Evolutionary conservation across 2,329 filamentous ascomycete species (phyloP), one percentile per base, ranked within the genome.

Genomic region (Nemania bipapillata): DNA sequence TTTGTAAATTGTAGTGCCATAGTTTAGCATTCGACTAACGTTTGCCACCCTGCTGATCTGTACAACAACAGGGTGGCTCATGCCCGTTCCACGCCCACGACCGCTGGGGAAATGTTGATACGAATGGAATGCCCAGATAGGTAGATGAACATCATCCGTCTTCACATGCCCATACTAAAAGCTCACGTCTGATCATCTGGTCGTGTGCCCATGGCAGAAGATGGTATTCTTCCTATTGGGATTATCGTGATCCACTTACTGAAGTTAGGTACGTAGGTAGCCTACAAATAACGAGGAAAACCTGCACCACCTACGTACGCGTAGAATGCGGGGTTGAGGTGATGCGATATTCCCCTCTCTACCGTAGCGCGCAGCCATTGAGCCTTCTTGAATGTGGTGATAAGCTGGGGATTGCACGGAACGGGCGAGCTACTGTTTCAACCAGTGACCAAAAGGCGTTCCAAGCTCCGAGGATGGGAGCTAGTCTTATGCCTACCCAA

Each of bases 261-360:
- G 17, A 4, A 32, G 9, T 4, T 9, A 32, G 30, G 15, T 40
- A 40, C 4, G 37, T 17, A 40, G 37, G 15, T 40, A 40, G 17
- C 15, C 37, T 49, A 20, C 11, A 5, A n/a, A 15, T 3, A n/a
- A 17, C 15, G 37, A 17, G 4, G n/a, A 17, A 45, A n/a, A 45
- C 40, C 15, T 45, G 15, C 17, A n/a, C 40, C 17, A n/a, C n/a
- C n/a, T 32, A 52, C 26, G 35, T 40, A 47, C 9, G 35, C 50
- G 42, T 57, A 37, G 52, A 37, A 55, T 54, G 49, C 47, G 52
- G 61, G 47, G 50, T 65, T 65, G 50, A 50, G 53, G 50, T 63
- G 32, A 37, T 49, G 22, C 24, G 30, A 35, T 49, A 8, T 30
- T 55, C 56, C 49, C 42, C 50, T 28, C 47, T 28, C 47, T 50